Evolutionary conservation across 805 yeast genomes (phyloP).

Genomic region (Starmerella roubikii): DNA sequence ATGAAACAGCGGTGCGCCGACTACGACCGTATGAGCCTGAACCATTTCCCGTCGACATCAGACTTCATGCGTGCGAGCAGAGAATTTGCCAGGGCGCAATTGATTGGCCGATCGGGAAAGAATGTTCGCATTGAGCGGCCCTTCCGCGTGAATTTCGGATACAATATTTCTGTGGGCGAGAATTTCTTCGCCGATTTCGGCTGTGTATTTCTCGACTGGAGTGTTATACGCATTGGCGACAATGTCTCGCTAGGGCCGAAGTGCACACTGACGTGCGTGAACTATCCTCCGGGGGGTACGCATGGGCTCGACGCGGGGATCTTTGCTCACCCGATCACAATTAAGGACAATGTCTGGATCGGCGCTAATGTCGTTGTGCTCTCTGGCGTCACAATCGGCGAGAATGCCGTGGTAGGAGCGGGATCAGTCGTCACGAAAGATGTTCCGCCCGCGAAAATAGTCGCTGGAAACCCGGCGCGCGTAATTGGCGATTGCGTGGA

Average conservation of each 20-base stretch:
- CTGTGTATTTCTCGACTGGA: conserved; percentile 41
- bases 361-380: conserved; percentile 42
- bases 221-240: conserved; percentile 46
- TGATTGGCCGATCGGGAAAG: conserved; percentile 38
- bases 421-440: conserved; percentile 48
- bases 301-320: conserved; percentile 33
- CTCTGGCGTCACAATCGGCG: conserved; percentile 55
- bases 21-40: conserved; percentile 21
- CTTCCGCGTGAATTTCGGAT: conserved; percentile 53
- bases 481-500: no score
- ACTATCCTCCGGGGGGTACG: conserved; percentile 46
- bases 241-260: conserved; percentile 49
- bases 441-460: conserved; percentile 41
- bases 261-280: conserved; percentile 44
- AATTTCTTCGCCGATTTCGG: conserved; percentile 44
- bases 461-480: conserved; percentile 50
- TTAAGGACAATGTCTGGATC: conserved; percentile 57
- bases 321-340: conserved; percentile 40
- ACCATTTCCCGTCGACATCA: conserved; percentile 16
- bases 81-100: conserved; percentile 24
- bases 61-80: conserved; percentile 28
- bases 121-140: conserved; percentile 38
- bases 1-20: conserved; percentile 25
- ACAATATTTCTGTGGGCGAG: conserved; percentile 44
- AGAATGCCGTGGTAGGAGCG: conserved; percentile 49